These are phyloP conservation scores for Sclerotinia nivalis DNA, from an alignment of 2,329 filamentous ascomycete genomes.

Conservation along the genomic window DNA sequence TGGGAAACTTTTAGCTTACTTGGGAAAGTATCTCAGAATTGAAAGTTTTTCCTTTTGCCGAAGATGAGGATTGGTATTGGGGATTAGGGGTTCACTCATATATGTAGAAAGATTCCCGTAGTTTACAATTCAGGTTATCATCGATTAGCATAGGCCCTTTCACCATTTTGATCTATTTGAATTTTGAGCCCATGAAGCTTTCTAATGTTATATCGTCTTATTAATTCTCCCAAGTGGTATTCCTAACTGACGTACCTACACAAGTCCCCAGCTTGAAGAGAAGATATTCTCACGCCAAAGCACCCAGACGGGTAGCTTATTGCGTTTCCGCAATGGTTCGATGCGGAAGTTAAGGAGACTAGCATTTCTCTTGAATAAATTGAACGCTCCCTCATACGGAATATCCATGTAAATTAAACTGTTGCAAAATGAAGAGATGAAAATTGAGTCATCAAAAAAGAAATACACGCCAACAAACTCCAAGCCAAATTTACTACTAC, in stretches of 20 bases:
- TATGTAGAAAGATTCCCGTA: not conserved
- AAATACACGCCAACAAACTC: not conserved
- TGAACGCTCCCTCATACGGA: not conserved
- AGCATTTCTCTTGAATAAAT: not conserved
- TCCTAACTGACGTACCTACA: too few relatives aligned
- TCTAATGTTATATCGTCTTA: too few relatives aligned
- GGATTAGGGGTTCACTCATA: not conserved
- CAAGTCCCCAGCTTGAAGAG: too few relatives aligned
- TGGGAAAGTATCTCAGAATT: constrained; percentile 23
- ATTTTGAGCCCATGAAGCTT: too few relatives aligned
- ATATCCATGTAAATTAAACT: not conserved
- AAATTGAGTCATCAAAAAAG: too few relatives aligned
- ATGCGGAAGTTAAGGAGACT: not conserved
- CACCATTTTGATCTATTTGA: not conserved
- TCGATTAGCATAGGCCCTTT: not conserved
- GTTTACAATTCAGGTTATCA: not conserved
- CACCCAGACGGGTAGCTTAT: too few relatives aligned
- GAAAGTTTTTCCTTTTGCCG: not conserved
- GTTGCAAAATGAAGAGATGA: not conserved
- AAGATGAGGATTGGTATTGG: not conserved
- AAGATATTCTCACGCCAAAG: too few relatives aligned
- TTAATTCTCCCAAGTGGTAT: too few relatives aligned
- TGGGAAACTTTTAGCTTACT: constrained; percentile 38
- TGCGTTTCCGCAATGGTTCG: too few relatives aligned
- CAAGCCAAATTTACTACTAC: not conserved